Evolutionary conservation across 2,329 filamentous ascomycete genomes (phyloP), one percentile per base, ranked within the genome.

Genomic region (Paracoccidioides lutzii): DNA sequence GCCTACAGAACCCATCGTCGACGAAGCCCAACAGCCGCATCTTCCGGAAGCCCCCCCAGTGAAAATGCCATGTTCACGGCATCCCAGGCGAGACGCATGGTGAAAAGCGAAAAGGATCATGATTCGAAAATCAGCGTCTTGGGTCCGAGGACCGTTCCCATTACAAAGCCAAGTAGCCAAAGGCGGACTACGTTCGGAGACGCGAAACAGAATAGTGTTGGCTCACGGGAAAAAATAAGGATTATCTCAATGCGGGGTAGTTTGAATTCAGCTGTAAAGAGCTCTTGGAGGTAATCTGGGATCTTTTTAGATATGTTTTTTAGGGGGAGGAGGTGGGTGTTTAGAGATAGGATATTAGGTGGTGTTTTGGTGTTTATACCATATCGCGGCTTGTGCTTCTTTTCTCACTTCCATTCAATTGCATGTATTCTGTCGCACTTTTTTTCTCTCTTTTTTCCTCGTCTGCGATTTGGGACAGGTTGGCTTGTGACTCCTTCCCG

Each of bases 61-160:
- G 79, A 82, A 60, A 80, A 78, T 57, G 71, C 73, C 6, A 75
- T 84, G 67, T 85, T 86, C 67, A 84, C 81, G 0, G 81, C 82
- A 30, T 77, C 79, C 55, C 82, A 85, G 59, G 82, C 83, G 32
- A 75, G 84, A 45, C 76, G 84, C 12, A 85, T 87, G 81, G 79
- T 82, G 42, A 82, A 79, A 64, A 78, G 75, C 50, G 78, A 82
- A 37, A 81, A 80, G 61, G 79, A 80, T 44, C 73, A 75, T 51
- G 77, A 79, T 15, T 75, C 73, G 63, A 78, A 78, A 58, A 71
- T 71, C 42, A 80, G 76, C 56, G 81, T 86, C 12, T 70, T 86
- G 52, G 83, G 81, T 61, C 83, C 84, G 33, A 75, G 82, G 38
- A 76, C 75, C 33, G 73, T 80, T 15, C 78, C 81, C 1, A 75